phyloP scores from a whole-genome alignment of 2,329 filamentous ascomycete genomes.

The Exserohilum turcica region DNA sequence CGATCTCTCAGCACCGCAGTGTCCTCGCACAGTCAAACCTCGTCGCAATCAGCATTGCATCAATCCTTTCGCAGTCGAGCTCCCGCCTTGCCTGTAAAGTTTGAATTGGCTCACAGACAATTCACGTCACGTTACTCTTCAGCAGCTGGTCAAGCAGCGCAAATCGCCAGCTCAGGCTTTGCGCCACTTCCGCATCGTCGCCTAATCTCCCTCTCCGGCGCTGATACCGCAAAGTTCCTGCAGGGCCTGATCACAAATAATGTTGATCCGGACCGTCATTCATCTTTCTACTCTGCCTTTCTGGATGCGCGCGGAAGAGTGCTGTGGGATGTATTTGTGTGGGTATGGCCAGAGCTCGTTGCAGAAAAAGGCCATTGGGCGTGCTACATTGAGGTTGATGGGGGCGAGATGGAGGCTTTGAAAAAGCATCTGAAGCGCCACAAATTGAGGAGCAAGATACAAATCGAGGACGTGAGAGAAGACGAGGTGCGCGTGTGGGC shows the following conservation, averaged over 20 bases:
- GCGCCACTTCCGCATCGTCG: conserved; percentile 71
- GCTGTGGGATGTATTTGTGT: conserved; percentile 88
- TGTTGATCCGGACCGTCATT: conserved; percentile 55
- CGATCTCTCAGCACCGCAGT: conserved; percentile 18
- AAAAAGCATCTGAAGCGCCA: conserved; percentile 79
- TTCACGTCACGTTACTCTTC: background rate
- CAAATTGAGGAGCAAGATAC: conserved; percentile 81
- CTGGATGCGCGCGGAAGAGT: conserved; percentile 82
- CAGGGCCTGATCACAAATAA: conserved; percentile 85
- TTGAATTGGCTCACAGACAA: background rate
- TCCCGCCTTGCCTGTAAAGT: too few relatives aligned
- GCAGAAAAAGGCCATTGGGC: conserved; percentile 49
- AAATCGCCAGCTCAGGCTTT: conserved; percentile 50
- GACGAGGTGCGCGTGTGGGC: conserved; percentile 73
- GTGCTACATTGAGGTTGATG: conserved; percentile 85
- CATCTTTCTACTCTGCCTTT: conserved; percentile 73
- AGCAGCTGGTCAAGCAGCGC: background rate
- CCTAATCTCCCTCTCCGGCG: conserved; percentile 78
- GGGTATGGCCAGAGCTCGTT: conserved; percentile 50
- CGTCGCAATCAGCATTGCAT: conserved; percentile 37
- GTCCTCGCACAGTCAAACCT: conserved; percentile 4
- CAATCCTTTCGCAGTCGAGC: background rate
- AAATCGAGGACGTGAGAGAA: conserved; percentile 65
- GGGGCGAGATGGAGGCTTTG: conserved; percentile 64
- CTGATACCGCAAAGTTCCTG: conserved; percentile 80